Conservation (phyloP, 768 basidiomycete genomes). For the Gloeophyllum trabeum region DNA sequence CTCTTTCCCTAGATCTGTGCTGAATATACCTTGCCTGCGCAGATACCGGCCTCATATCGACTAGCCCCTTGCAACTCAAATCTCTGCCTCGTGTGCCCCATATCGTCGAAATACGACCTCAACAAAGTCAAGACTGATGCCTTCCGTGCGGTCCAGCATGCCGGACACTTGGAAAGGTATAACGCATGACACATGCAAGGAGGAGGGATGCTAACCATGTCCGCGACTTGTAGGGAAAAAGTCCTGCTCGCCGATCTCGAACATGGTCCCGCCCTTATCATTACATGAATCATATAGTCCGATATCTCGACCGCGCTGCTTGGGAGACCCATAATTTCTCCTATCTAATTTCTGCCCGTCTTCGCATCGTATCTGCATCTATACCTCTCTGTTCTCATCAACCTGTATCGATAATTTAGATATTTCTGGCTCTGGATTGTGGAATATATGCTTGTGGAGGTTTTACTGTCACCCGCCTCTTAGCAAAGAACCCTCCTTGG, state of each 20-base stretch:
- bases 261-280: constrained; percentile 41
- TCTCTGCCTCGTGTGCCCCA: constrained; percentile 45
- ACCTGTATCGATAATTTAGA: too few species aligned
- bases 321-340: too few species aligned
- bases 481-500: too few species aligned
- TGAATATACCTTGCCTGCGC: constrained; percentile 5
- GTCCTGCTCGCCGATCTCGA: constrained; percentile 40
- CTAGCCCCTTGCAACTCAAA: constrained; percentile 51
- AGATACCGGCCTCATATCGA: constrained; percentile 55
- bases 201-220: too few species aligned
- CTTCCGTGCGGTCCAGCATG: constrained; percentile 32
- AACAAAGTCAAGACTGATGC: constrained; percentile 30
- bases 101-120: constrained; percentile 30
- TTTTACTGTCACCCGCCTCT: too few species aligned
- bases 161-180: constrained; percentile 30
- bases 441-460: too few species aligned
- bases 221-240: constrained; percentile 32
- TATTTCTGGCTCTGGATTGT: too few species aligned
- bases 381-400: background rate
- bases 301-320: too few species aligned
- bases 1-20: background rate
- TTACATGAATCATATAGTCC: too few species aligned
- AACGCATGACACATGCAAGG: too few species aligned
- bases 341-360: background rate
- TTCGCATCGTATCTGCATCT: constrained; percentile 1